Conservation (phyloP, 2,329 filamentous ascomycete genomes). For the Torrubiellomyces zombiae region DNA sequence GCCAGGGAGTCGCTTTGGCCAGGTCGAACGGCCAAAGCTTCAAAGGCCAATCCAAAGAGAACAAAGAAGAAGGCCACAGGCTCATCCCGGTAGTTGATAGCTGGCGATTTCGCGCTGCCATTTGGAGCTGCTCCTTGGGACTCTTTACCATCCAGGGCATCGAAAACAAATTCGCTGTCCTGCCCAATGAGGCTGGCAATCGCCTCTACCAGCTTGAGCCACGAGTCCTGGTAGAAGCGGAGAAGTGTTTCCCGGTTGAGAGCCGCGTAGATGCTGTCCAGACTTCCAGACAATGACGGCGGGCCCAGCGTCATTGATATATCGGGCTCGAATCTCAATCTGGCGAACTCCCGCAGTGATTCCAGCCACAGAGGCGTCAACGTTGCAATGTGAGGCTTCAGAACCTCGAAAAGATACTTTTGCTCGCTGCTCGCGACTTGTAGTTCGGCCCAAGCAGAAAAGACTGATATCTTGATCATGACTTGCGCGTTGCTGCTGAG, state of each 20-base stretch:
- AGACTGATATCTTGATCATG: conserved; percentile 96
- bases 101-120: conserved; percentile 43
- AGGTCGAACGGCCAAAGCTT: conserved; percentile 75
- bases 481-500: conserved; percentile 92
- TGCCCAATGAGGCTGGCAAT: conserved; percentile 96
- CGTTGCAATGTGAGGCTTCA: conserved; percentile 78
- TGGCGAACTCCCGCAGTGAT: conserved; percentile 82
- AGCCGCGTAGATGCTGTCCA: conserved; percentile 89
- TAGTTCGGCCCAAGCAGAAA: conserved; percentile 91
- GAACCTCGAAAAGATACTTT: conserved; percentile 70
- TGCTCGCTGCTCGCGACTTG: conserved; percentile 92
- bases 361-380: conserved; percentile 89
- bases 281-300: conserved; percentile 62
- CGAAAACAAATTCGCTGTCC: conserved; percentile 94
- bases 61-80: conserved; percentile 99
- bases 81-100: conserved; percentile 96
- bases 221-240: conserved; percentile 92
- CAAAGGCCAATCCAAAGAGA: conserved; percentile 88
- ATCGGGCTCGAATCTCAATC: conserved; percentile 86
- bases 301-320: conserved; percentile 83
- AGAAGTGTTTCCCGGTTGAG: conserved; percentile 86
- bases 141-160: conserved; percentile 79
- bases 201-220: conserved; percentile 91
- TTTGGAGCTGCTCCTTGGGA: conserved; percentile 28
- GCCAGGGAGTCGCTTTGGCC: conserved; percentile 34